Evolutionary conservation across 345 rosid species (phyloP), one percentile per base, ranked within the genome.

Genomic region (Punica granatum): DNA sequence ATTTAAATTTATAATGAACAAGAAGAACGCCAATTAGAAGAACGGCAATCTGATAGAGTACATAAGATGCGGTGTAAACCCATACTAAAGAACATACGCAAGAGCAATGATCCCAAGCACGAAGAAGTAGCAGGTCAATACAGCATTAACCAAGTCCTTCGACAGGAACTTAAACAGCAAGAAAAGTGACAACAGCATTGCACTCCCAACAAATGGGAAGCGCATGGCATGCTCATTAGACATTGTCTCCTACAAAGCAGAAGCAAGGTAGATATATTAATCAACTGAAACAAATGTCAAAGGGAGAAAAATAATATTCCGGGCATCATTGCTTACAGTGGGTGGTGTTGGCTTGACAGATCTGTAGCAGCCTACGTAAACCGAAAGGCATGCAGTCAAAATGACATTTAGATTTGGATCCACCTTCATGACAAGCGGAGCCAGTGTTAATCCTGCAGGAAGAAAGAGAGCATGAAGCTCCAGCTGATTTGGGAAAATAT

Each of bases 211-310:
- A 70, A 94, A 85, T 1, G 99, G 99, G 75, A 94, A 92, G 71
- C 98, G 97, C 99, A 94, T 94, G 7, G 99, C 99, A 76, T 94
- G 99, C 62, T 94, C 96, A 46, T 84, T 89, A 14, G 98, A 94
- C 99, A 94, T 89, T 1, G 97, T 89, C 80, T 94, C 98, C 99
- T 94, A 90, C 76, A 78, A 68, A 59, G 36, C 49, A 28, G 10
- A 39, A 67, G 11, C 34, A 44, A 7, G 42, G 35, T 19, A 32
- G 58, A 42, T 2, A 15, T 28, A 32, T 61, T 23, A 31, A 51
- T 64, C 30, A 21, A 9, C 10, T 31, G 30, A 51, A 18, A 67
- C 48, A 53, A 25, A 34, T 51, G 35, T 10, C 32, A 61, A 44
- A 9, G 58, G 42, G 54, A 19, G n/a, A 48, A 72, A 8, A 51